Base-by-base conservation (phyloP, 1,284 basidiomycete genomes). In the Irpex rosettiformis region DNA sequence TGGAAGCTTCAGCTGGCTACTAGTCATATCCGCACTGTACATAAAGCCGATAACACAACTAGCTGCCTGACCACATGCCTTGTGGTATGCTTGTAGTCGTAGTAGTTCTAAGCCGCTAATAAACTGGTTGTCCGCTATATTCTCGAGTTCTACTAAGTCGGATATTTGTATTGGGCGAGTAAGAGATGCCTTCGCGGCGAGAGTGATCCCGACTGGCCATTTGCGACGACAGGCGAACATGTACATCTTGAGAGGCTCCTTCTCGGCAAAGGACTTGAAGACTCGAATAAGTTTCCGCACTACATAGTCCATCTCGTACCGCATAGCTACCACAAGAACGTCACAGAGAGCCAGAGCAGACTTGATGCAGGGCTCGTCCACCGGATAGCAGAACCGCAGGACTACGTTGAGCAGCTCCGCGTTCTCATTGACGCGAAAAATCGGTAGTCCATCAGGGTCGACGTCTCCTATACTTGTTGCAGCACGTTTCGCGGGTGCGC, bases 321-420 rank as follows among this genome's bases (percentile, higher is more conserved):
- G 66, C 22, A 58, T 52, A 49, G 66, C 63, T 2, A 63, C 65
- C 8, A 56, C 62, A 10, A 66, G 51, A 1, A 63, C 60, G 0
- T 25, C 7, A 7, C 56, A 52, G 1, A 66, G 40, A 18, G 59
- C 55, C 16, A 33, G n/a, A 16, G 63, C 27, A 18, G 56, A 42
- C 4, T 68, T 48, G 1, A 60, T 55, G 1, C 62, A 61, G 1
- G 64, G 66, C 16, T 64, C 60, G 4, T 62, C 60, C 25, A 65
- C 59, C 0, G 78, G 76, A 60, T 79, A 78, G 54, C 75, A 75
- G 49, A 75, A 67, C 22, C 70, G 66, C 55, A 79, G 68, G 22
- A 79, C 66, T 40, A 62, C 59, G 29, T 74, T 69, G 53, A 79
- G 58, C 6, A 66, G 70, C 24, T 54, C 56, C 47, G 68, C 65